phyloP scores from a whole-genome alignment of 768 basidiomycete genomes.

The Termitomyces heimii region DNA sequence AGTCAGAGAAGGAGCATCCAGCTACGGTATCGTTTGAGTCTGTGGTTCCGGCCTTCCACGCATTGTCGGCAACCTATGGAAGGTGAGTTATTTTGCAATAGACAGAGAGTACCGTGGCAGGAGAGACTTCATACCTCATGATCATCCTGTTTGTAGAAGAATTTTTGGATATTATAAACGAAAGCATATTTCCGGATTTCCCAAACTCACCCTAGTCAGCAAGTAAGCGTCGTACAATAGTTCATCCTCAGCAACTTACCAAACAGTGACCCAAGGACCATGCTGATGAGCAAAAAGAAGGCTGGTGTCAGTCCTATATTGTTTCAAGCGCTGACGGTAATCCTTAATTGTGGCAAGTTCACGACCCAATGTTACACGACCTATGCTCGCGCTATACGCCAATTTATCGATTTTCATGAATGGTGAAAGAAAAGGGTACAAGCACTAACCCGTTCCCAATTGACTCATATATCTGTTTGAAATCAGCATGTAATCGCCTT shows the following conservation, averaged over 20 bases:
- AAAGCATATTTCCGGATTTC: neutral
- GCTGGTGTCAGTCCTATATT: neutral
- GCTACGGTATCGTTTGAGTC: constrained; percentile 26
- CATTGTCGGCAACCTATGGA: neutral
- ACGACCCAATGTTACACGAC: neutral
- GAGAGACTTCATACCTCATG: neutral
- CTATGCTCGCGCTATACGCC: neutral
- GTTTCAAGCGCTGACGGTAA: neutral
- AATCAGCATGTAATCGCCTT: neutral
- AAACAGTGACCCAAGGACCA: neutral
- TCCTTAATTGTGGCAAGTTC: neutral
- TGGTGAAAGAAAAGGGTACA: neutral
- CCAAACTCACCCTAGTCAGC: neutral
- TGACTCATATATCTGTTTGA: neutral
- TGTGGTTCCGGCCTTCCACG: neutral
- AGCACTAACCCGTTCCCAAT: neutral
- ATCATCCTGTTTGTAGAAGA: neutral
- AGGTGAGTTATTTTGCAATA: neutral
- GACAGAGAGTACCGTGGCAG: neutral
- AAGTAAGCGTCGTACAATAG: neutral
- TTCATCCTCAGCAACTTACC: no score
- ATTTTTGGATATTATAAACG: neutral
- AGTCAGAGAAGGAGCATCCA: constrained; percentile 46
- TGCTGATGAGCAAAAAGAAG: constrained; percentile 1
- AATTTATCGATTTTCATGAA: no score